Conservation (phyloP, 768 basidiomycete genomes). For the Phanerodontia chrysosporium region DNA sequence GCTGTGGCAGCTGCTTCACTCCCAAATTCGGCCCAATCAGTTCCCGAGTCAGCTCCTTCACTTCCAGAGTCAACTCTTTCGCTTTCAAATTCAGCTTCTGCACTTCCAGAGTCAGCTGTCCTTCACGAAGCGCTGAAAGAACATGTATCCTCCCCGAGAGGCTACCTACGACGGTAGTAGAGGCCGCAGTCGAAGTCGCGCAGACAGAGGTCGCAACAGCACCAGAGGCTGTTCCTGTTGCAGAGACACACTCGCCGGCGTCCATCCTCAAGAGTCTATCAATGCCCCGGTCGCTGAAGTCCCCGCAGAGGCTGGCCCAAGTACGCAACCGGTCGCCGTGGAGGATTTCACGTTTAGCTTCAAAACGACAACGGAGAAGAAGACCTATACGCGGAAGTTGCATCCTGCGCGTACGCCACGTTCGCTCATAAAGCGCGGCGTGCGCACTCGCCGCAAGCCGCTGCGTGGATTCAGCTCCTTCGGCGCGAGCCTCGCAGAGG, state of each 20-base stretch:
- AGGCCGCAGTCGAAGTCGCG: neutral
- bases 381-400: conserved; percentile 27
- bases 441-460: conserved; percentile 20
- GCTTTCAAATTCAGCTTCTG: no score
- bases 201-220: neutral
- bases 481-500: conserved; percentile 54
- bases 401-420: conserved; percentile 26
- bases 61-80: no score
- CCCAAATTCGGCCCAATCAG: neutral
- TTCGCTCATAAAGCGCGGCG: conserved; percentile 20
- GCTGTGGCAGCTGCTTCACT: neutral
- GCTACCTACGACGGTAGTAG: neutral
- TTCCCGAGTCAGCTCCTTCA: no score
- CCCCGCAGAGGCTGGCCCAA: neutral
- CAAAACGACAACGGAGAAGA: conserved; percentile 22
- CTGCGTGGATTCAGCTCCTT: conserved; percentile 40
- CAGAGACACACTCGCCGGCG: no score
- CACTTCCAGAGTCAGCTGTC: no score
- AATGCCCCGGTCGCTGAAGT: neutral
- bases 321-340: conserved; percentile 20
- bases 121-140: no score
- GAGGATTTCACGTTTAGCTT: conserved; percentile 34
- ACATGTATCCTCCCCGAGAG: no score
- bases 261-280: no score
- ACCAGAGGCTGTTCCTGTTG: neutral